Evolutionary conservation across 805 yeast species (phyloP).

Genomic region (Yamadazyma olivae): DNA sequence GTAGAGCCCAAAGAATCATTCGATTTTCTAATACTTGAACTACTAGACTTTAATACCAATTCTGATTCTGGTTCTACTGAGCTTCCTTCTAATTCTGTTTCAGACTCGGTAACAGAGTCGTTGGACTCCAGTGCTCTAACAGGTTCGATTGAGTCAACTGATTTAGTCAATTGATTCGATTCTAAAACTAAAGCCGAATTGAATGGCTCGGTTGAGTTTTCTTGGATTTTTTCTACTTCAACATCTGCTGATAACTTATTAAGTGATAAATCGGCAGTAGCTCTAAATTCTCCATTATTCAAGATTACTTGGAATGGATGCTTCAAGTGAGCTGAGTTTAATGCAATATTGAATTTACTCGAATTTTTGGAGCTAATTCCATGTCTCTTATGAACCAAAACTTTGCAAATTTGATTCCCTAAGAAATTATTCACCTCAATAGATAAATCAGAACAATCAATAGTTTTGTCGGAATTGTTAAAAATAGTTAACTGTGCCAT

Average conservation of each 20-base stretch:
- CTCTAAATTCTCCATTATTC: constrained; percentile 16
- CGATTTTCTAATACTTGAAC: too few relatives aligned
- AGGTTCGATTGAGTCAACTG: too few relatives aligned
- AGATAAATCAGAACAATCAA: constrained; percentile 29
- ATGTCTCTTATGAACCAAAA: constrained; percentile 27
- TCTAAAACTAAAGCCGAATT: too few relatives aligned
- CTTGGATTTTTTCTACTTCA: constrained; percentile 2
- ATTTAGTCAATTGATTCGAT: too few relatives aligned
- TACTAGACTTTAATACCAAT: neutral
- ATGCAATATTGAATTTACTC: constrained; percentile 31
- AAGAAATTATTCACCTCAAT: constrained; percentile 30
- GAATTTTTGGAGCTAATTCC: constrained; percentile 29
- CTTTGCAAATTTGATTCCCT: constrained; percentile 21
- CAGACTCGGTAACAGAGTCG: constrained; percentile 3
- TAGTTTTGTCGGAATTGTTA: constrained; percentile 21
- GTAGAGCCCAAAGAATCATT: constrained; percentile 11
- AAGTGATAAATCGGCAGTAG: constrained; percentile 8
- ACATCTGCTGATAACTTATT: constrained; percentile 7
- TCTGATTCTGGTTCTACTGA: neutral
- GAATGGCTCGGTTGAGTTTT: neutral
- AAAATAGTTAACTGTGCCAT: constrained; percentile 30
- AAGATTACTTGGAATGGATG: constrained; percentile 30
- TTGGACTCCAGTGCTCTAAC: too few relatives aligned
- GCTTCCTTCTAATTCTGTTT: constrained; percentile 2
- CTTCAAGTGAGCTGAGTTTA: constrained; percentile 29